Evolutionary conservation across 805 yeast species (phyloP).

Genomic region (Myxozyma geophila): DNA sequence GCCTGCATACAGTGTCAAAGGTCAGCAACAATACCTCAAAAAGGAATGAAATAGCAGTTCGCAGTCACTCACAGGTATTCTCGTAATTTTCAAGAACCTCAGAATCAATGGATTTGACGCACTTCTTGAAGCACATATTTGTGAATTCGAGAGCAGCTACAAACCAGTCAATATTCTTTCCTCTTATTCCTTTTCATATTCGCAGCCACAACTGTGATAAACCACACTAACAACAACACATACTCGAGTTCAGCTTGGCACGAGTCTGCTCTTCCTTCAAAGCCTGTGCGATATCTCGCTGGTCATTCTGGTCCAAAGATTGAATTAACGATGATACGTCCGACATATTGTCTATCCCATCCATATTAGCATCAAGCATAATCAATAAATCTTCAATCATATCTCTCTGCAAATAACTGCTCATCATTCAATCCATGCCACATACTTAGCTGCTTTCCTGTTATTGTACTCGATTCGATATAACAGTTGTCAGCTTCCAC

Average conservation of each 20-base stretch:
- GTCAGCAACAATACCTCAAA: neutral
- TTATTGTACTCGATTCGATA: too few relatives aligned
- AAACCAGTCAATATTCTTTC: neutral
- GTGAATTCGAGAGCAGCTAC: slow-evolving; percentile 80
- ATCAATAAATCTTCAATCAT: too few relatives aligned
- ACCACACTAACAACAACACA: neutral
- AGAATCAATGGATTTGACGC: slow-evolving; percentile 55
- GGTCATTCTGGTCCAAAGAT: neutral
- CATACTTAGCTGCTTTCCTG: too few relatives aligned
- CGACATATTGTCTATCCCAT: neutral
- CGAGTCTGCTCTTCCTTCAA: slow-evolving; percentile 1
- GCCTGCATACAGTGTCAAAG: neutral
- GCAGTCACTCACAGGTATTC: slow-evolving; percentile 56
- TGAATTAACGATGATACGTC: neutral
- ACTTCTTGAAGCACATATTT: slow-evolving; percentile 86
- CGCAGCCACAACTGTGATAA: neutral
- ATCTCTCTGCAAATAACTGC: too few relatives aligned
- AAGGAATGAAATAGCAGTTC: slow-evolving; percentile 18
- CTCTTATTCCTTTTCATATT: too few relatives aligned
- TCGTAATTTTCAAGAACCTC: slow-evolving; percentile 59
- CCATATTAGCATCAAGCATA: too few relatives aligned
- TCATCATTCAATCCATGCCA: too few relatives aligned
- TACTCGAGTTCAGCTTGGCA: neutral
- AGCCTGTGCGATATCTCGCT: neutral
- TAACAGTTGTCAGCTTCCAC: too few relatives aligned